Evolutionary conservation across 371 early-diverging fungal species (phyloP).

Genomic region (Mortierella sp.): DNA sequence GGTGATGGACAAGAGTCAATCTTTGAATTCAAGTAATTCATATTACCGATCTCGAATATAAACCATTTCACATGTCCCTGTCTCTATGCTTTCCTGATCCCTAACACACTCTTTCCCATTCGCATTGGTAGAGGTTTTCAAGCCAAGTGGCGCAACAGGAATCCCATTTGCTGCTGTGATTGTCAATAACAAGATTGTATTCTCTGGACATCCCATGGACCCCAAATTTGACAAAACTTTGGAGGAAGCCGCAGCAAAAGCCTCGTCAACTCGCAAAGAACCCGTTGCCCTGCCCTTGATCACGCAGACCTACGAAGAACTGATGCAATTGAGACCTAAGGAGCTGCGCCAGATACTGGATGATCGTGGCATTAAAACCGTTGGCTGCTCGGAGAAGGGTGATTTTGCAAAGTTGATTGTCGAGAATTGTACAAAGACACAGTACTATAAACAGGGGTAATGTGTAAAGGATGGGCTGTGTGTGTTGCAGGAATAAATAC

Average conservation of each 20-base stretch:
- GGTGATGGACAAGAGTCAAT: conserved; percentile 37
- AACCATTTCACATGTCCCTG: background rate
- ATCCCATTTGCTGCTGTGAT: conserved; percentile 50
- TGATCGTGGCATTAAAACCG: conserved; percentile 39
- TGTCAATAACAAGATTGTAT: conserved; percentile 53
- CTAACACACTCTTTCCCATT: background rate
- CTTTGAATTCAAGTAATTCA: conserved; percentile 35
- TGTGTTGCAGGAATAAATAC: background rate
- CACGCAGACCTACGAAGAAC: conserved; percentile 42
- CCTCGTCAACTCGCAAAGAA: conserved; percentile 36
- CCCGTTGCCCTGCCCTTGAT: conserved; percentile 46
- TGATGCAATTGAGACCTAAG: conserved; percentile 54
- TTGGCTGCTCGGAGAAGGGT: conserved; percentile 41
- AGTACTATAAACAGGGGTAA: conserved; percentile 47
- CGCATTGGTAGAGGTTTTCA: conserved; percentile 37
- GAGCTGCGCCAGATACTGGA: conserved; percentile 51
- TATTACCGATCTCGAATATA: background rate
- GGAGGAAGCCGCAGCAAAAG: conserved; percentile 34
- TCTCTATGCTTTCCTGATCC: background rate
- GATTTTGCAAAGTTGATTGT: conserved; percentile 51
- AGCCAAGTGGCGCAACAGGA: conserved; percentile 46
- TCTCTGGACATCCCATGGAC: conserved; percentile 55
- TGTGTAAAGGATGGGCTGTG: background rate
- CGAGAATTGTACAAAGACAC: conserved; percentile 42
- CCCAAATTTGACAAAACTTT: conserved; percentile 32